phyloP scores from a whole-genome alignment of 2,329 filamentous ascomycete species.

The Massarina eburnea region DNA sequence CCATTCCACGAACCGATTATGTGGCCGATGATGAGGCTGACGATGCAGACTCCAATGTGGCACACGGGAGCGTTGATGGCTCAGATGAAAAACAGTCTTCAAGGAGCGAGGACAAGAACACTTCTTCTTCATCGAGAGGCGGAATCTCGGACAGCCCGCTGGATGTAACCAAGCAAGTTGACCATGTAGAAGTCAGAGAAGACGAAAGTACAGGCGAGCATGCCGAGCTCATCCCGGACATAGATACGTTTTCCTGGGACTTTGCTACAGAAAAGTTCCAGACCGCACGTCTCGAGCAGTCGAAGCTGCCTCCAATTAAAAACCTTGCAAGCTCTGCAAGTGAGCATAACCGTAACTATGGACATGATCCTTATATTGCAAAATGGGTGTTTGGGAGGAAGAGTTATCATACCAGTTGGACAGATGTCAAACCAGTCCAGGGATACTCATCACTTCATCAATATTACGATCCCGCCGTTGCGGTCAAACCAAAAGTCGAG shows the following conservation, averaged over 20 bases:
- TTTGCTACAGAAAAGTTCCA: not conserved
- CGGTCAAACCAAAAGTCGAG: not conserved
- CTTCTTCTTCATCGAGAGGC: not conserved
- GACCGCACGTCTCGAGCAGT: not conserved
- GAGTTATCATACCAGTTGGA: not conserved
- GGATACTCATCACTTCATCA: not conserved
- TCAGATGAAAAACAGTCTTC: not conserved
- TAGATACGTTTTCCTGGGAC: not conserved
- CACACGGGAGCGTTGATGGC: not conserved
- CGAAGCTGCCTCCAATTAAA: not conserved
- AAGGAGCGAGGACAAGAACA: too few relatives aligned
- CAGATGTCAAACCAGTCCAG: not conserved
- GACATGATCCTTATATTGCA: not conserved
- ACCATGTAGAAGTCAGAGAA: not conserved
- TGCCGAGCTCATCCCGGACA: not conserved
- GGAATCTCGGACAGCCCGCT: not conserved
- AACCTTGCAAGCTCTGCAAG: not conserved
- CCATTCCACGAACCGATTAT: constrained; percentile 1
- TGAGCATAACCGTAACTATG: not conserved
- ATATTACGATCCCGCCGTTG: not conserved
- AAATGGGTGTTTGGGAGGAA: not conserved
- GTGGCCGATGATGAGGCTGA: not conserved
- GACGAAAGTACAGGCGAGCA: not conserved
- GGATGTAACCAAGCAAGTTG: not conserved
- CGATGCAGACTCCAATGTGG: not conserved